Conservation (phyloP, 768 basidiomycete genomes). For the Agaricus subrufescens region DNA sequence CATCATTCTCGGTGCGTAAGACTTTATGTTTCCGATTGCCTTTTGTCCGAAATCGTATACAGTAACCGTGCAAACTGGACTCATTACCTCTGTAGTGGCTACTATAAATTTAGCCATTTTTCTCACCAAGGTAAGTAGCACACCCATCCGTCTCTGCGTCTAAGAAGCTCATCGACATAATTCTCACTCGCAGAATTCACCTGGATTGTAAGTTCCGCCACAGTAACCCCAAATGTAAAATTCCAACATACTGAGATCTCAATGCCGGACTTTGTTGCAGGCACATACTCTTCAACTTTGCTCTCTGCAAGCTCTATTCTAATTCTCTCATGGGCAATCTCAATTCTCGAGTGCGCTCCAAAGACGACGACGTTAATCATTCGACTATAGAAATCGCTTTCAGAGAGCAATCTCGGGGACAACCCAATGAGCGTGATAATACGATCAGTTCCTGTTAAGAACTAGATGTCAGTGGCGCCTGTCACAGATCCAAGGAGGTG, state of each 20-base stretch:
- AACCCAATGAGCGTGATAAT: no score
- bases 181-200: no score
- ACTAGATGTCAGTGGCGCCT: no score
- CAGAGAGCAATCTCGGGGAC: no score
- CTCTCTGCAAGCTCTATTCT: constrained; percentile 1
- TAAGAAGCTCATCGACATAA: no score
- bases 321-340: background rate
- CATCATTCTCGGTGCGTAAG: constrained; percentile 32
- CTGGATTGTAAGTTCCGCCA: background rate
- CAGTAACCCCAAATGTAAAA: no score
- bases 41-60: background rate
- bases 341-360: background rate
- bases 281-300: background rate
- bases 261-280: background rate
- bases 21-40: background rate
- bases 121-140: constrained; percentile 19
- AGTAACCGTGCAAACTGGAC: constrained; percentile 35
- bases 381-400: no score
- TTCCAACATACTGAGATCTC: no score
- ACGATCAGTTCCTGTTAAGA: no score
- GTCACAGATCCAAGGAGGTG: no score
- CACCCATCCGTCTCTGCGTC: background rate
- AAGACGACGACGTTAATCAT: background rate
- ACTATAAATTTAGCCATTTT: constrained; percentile 26
- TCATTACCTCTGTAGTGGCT: constrained; percentile 29